Conservation (phyloP, 805 yeast genomes). For the Candida koratica region DNA sequence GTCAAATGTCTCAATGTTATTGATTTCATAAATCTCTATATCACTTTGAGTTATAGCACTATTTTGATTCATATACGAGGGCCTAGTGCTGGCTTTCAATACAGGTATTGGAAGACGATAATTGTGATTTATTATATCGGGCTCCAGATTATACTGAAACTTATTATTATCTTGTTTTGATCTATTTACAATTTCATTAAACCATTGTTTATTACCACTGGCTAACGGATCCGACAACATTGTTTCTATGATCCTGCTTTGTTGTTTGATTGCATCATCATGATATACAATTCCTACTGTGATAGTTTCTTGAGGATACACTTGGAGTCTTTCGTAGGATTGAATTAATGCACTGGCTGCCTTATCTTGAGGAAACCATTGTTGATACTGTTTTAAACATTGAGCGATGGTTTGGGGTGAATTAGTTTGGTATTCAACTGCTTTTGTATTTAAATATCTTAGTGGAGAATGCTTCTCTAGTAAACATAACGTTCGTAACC, state of each 20-base stretch:
- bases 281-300: constrained; percentile 35
- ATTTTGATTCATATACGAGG: constrained; percentile 17
- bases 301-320: constrained; percentile 18
- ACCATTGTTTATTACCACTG: constrained; percentile 29
- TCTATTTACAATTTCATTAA: constrained; percentile 22
- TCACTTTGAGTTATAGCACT: constrained; percentile 14
- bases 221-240: constrained; percentile 42
- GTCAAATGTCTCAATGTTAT: constrained; percentile 10
- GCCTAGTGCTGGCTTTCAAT: constrained; percentile 24
- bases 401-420: constrained; percentile 8
- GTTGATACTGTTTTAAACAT: constrained; percentile 12
- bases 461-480: no score
- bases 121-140: constrained; percentile 11
- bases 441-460: no score
- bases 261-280: constrained; percentile 16
- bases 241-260: constrained; percentile 32
- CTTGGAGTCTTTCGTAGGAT: constrained; percentile 12
- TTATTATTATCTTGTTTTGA: constrained; percentile 17
- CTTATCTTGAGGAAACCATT: constrained; percentile 14
- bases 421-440: neutral
- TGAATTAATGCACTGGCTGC: constrained; percentile 11
- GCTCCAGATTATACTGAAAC: constrained; percentile 16
- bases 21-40: constrained; percentile 16
- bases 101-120: constrained; percentile 28
- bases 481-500: neutral